Evolutionary conservation across 2,329 filamentous ascomycete species (phyloP), one percentile per base, ranked within the genome.

Genomic region (Penicillium sp.): DNA sequence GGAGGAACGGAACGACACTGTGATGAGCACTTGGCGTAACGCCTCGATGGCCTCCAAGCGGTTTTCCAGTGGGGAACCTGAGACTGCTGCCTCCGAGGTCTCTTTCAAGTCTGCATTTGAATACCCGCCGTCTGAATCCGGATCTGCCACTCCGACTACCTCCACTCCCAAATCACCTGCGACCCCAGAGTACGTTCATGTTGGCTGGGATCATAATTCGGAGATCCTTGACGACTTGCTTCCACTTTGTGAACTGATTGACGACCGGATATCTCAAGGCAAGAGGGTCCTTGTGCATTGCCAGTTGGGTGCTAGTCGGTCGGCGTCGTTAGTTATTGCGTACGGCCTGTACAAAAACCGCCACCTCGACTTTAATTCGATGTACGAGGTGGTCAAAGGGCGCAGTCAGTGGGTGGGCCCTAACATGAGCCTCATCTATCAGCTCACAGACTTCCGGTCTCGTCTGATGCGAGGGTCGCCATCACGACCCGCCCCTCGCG

Each of bases 351-450:
- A 78, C 65, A 83, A 82, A 51, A 78, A 81, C 41, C 76, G 76
- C 7, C 67, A 75, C 28, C 63, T 80, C 51, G 80, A 78, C 54
- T 81, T 83, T 26, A 80, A 83, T 58, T 77, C 80, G 47, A 80
- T 80, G 45, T 83, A 83, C 54, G 77, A 80, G 59, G 68, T 73
- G 27, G 79, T 83, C 19, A 83, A 83, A 64, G 73, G 71, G 53
- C 72, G 77, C 45, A 83, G 80, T 65, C 78, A 77, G 57, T 83
- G 80, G 80, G 81, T 83, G 30, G 79, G 80, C 2, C 80, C 80
- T 1, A 83, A 83, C 58, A 83, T 83, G 80, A 82, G 80, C 50
- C 66, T 83, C 40, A 83, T 83, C 57, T 83, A 83, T 70, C 80
- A 83, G 56, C 68, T 83, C 33, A 80, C 80, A 19, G 80, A 83